These are phyloP conservation scores for Trametes hirsuta DNA, from an alignment of 1,284 basidiomycete genomes.

Conservation along the genomic window DNA sequence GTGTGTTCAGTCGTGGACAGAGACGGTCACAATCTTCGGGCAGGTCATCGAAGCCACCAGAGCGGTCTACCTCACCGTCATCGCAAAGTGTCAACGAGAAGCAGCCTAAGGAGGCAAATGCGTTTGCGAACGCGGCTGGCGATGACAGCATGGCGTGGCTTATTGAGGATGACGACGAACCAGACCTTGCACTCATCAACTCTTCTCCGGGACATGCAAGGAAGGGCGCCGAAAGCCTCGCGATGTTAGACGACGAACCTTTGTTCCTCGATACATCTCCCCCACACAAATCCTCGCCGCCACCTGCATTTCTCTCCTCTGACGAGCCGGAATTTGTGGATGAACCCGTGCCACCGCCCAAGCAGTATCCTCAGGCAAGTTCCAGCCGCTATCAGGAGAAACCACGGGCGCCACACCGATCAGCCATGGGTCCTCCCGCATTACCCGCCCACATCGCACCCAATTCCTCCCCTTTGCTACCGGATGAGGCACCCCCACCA, in stretches of 20 bases:
- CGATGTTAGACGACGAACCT: slow-evolving; percentile 14
- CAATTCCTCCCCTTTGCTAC: slow-evolving; percentile 21
- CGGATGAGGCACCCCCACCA: slow-evolving; percentile 38
- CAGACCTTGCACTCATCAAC: slow-evolving; percentile 50
- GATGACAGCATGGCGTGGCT: slow-evolving; percentile 60
- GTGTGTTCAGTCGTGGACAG: slow-evolving; percentile 5
- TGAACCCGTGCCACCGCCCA: neutral
- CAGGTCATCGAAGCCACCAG: slow-evolving; percentile 16
- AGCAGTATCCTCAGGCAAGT: neutral
- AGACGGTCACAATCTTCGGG: neutral
- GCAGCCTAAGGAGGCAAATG: neutral
- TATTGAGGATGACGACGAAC: slow-evolving; percentile 54
- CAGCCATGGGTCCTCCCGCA: slow-evolving; percentile 46
- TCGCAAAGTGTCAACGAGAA: slow-evolving; percentile 18
- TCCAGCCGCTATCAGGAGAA: neutral
- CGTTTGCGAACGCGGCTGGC: neutral
- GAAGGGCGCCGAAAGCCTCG: neutral
- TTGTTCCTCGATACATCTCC: slow-evolving; percentile 19
- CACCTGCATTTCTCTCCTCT: neutral
- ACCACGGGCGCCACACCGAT: slow-evolving; percentile 8
- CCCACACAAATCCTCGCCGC: neutral
- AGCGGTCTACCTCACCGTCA: slow-evolving; percentile 14
- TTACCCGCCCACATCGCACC: slow-evolving; percentile 35
- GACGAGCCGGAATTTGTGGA: slow-evolving; percentile 21
- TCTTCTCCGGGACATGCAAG: slow-evolving; percentile 45